A percentile compares a stretch with the other conserved stretches of the same genome.
Conservation (phyloP, 495 filamentous ascomycete genomes). For the Evernia prunastri region DNA sequence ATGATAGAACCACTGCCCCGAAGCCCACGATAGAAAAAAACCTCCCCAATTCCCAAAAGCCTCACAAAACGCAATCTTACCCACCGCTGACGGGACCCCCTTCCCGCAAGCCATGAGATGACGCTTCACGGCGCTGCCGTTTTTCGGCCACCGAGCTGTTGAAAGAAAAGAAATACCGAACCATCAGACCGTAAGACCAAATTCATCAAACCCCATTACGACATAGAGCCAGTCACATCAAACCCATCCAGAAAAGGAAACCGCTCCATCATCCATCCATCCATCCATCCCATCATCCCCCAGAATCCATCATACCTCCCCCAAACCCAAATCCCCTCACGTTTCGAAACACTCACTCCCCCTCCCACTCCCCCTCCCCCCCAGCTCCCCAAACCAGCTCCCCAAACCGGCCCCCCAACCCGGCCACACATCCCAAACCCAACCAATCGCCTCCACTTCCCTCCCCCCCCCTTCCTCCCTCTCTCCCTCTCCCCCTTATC, state of each 20-base stretch:
- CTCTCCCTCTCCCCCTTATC: background rate
- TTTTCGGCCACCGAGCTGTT: no score
- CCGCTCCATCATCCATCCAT: no score
- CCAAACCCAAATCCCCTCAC: background rate
- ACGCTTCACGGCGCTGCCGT: background rate
- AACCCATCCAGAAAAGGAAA: no score
- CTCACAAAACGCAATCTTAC: background rate
- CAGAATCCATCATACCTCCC: background rate
- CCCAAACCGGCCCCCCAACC: no score
- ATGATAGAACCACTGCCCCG: background rate
- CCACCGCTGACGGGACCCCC: background rate
- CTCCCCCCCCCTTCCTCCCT: background rate
- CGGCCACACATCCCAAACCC: no score
- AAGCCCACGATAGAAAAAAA: background rate
- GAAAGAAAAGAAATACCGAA: no score
- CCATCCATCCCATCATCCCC: no score
- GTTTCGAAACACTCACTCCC: background rate
- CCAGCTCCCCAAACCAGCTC: background rate
- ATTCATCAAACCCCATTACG: no score
- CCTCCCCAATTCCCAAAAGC: background rate
- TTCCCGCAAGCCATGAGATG: background rate
- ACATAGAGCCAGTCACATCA: no score
- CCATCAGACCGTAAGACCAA: no score
- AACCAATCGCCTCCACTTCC: background rate
- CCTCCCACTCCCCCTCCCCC: background rate